Evolutionary conservation across 805 yeast genomes (phyloP).

Genomic region (Kodamaea restingae): DNA sequence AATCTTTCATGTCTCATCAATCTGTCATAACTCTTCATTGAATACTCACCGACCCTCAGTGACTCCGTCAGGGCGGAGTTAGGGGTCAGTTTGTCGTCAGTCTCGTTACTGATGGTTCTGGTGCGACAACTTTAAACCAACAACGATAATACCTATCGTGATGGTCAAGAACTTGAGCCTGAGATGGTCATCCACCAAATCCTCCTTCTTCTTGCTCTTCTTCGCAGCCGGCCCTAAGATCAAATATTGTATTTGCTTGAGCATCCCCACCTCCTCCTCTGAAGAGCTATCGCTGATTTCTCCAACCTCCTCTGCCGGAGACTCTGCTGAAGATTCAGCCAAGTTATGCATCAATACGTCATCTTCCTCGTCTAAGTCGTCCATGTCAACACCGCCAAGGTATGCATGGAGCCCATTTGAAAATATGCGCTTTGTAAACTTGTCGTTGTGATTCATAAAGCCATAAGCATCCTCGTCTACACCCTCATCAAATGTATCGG

Average conservation of each 20-base stretch:
- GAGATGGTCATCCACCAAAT: slow-evolving; percentile 36
- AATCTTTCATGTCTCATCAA: too few species aligned
- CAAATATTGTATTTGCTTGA: slow-evolving; percentile 33
- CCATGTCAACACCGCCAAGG: slow-evolving; percentile 19
- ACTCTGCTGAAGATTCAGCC: slow-evolving; percentile 8
- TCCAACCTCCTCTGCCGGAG: slow-evolving; percentile 12
- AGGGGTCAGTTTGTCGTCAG: too few species aligned
- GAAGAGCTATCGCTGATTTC: slow-evolving; percentile 11
- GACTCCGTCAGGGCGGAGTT: too few species aligned
- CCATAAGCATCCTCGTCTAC: slow-evolving; percentile 32
- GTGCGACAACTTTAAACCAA: slow-evolving; percentile 36
- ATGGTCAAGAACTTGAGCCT: slow-evolving; percentile 41
- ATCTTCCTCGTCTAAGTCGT: slow-evolving; percentile 12
- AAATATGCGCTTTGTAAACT: slow-evolving; percentile 22
- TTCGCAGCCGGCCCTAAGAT: slow-evolving; percentile 23
- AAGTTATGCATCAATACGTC: slow-evolving; percentile 11
- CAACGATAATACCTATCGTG: slow-evolving; percentile 39
- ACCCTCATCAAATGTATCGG: slow-evolving; percentile 10
- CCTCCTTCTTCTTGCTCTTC: slow-evolving; percentile 18
- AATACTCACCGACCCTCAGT: too few species aligned
- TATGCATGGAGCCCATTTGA: slow-evolving; percentile 26
- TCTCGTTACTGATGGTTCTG: slow-evolving; percentile 11
- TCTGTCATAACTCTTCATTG: too few species aligned
- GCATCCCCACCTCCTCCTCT: slow-evolving; percentile 25
- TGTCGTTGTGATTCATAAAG: slow-evolving; percentile 24